A percentile compares a stretch with the other conserved stretches of the same genome.
These are phyloP conservation scores for Oryza meridionalis DNA, from an alignment of 176 grass and related monocot species.

Conservation along the genomic window DNA sequence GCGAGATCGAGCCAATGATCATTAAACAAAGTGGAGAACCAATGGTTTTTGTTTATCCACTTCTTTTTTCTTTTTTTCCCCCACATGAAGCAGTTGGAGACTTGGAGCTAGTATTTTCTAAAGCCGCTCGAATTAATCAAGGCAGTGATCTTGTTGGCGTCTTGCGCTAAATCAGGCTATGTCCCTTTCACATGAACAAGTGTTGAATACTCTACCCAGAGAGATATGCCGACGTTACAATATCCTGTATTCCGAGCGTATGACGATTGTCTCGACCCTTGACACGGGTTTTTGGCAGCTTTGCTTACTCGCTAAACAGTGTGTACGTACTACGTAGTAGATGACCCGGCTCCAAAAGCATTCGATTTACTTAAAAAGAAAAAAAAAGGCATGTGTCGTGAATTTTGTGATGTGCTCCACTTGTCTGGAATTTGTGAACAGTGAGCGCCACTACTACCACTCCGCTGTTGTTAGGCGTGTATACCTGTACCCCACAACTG, in stretches of 20 bases:
- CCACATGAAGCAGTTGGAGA: conserved; percentile 20
- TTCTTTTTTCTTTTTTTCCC: neutral
- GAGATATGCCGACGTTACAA: neutral
- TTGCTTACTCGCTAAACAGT: neutral
- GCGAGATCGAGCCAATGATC: neutral
- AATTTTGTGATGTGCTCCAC: neutral
- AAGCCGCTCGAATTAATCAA: neutral
- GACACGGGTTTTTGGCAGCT: neutral
- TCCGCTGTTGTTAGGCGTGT: neutral
- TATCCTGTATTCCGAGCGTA: neutral
- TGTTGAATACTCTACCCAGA: neutral
- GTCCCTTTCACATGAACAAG: conserved; percentile 35
- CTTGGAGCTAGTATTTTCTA: neutral
- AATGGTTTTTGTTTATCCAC: neutral
- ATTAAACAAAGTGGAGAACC: neutral
- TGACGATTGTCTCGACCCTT: neutral
- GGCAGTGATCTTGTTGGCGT: conserved; percentile 8
- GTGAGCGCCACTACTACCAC: neutral
- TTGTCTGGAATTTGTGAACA: neutral
- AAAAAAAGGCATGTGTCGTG: neutral
- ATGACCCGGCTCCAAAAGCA: neutral
- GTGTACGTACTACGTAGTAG: neutral
- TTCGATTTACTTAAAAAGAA: neutral
- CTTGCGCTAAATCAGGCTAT: neutral
- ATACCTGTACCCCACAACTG: neutral